phyloP scores from a whole-genome alignment of 2,329 filamentous ascomycete genomes.

The Arthroderma uncinatum region DNA sequence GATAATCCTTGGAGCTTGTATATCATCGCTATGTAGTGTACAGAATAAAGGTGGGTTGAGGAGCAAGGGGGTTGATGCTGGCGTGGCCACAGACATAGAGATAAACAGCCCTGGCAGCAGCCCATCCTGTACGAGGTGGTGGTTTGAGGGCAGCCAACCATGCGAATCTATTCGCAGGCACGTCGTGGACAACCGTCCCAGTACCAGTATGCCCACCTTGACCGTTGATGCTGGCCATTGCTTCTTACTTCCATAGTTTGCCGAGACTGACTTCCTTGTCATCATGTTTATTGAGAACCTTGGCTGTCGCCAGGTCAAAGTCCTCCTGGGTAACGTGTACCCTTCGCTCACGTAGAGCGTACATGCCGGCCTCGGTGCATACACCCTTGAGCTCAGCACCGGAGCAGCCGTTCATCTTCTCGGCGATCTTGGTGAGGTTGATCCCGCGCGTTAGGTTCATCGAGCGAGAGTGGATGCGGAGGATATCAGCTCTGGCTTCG shows the following conservation, averaged over 20 bases:
- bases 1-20: not conserved
- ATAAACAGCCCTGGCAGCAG: not conserved
- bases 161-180: no score
- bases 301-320: constrained; percentile 95
- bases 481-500: constrained; percentile 91
- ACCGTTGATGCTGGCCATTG: not conserved
- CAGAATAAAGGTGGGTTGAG: not conserved
- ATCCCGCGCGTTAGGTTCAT: constrained; percentile 98
- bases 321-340: constrained; percentile 99
- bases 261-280: constrained; percentile 90
- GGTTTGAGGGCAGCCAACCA: not conserved
- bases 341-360: constrained; percentile 82
- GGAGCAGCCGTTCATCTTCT: constrained; percentile 99
- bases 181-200: no score
- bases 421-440: constrained; percentile 94
- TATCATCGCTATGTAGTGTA: constrained; percentile 5
- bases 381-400: constrained; percentile 97
- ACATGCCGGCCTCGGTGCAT: constrained; percentile 98
- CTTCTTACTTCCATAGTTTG: constrained; percentile 64
- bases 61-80: not conserved
- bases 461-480: constrained; percentile 92
- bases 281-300: constrained; percentile 99
- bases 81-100: not conserved
- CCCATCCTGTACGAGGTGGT: not conserved
- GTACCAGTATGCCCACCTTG: not conserved